phyloP scores from a whole-genome alignment of 371 early-diverging fungal species.

The Nematocida major region DNA sequence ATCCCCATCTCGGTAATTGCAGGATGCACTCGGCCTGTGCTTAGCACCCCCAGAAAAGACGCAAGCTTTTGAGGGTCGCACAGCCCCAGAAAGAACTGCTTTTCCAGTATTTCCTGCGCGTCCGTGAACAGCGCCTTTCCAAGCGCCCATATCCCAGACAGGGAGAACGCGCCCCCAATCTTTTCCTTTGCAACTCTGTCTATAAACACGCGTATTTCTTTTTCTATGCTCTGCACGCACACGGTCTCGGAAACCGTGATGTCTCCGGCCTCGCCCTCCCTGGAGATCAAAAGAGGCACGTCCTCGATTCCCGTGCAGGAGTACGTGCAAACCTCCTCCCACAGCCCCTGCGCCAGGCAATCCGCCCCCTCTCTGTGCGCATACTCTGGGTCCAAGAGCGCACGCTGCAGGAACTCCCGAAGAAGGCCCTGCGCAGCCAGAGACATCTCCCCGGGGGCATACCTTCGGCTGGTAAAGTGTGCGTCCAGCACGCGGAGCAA shows the following conservation, averaged over 20 bases:
- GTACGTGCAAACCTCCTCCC: background rate
- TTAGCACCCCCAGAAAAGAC: background rate
- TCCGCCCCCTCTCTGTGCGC: too few relatives aligned
- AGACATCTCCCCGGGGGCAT: background rate
- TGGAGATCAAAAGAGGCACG: background rate
- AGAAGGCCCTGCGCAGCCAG: background rate
- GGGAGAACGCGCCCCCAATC: background rate
- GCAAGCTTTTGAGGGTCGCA: background rate
- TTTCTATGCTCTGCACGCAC: background rate
- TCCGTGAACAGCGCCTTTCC: background rate
- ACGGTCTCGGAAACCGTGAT: background rate
- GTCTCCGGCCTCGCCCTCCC: background rate
- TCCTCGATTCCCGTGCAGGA: background rate
- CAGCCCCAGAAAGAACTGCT: background rate
- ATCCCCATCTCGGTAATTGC: background rate
- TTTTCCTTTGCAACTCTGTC: background rate
- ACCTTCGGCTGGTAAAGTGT: background rate
- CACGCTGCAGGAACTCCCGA: background rate
- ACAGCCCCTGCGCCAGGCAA: background rate
- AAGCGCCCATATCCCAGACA: conserved; percentile 5
- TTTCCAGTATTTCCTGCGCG: background rate
- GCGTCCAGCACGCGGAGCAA: background rate
- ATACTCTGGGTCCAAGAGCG: background rate
- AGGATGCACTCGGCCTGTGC: background rate
- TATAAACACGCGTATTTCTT: background rate